Evolutionary conservation across 169 alveolate genomes (phyloP).

Genomic region (Plasmodium malariae): DNA sequence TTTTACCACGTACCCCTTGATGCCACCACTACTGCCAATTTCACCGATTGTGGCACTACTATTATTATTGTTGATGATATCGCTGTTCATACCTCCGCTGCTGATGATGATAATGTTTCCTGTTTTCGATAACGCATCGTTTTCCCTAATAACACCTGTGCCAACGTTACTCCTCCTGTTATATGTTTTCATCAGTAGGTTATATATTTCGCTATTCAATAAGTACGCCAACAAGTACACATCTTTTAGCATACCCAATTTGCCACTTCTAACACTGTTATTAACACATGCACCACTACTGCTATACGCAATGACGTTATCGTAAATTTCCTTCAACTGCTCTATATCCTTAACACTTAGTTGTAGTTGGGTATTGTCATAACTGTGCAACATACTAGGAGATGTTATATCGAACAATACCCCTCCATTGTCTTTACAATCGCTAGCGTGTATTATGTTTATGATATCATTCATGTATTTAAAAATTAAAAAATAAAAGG

Average conservation of each 20-base stretch:
- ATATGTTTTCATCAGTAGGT: not conserved
- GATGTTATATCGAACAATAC: not conserved
- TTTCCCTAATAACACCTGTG: too few relatives aligned
- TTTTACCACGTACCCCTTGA: too few relatives aligned
- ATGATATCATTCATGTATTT: conserved; percentile 16
- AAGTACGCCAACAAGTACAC: conserved; percentile 2
- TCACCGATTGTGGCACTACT: not conserved
- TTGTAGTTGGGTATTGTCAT: not conserved
- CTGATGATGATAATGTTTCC: too few relatives aligned
- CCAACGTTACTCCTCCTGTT: not conserved
- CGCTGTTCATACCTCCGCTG: too few relatives aligned
- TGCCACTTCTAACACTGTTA: too few relatives aligned
- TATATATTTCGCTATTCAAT: conserved; percentile 6
- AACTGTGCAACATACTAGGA: not conserved
- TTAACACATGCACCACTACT: too few relatives aligned
- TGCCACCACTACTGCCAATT: too few relatives aligned
- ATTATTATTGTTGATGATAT: not conserved
- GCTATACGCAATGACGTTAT: not conserved
- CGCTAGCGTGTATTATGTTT: conserved; percentile 13
- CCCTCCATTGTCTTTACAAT: not conserved
- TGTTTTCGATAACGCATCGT: too few relatives aligned
- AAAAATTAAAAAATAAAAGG: conserved; percentile 36
- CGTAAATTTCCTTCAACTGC: conserved; percentile 17
- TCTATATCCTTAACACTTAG: conserved; percentile 4
- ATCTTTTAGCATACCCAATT: not conserved